Conservation (phyloP, 805 yeast species). For the Candida tibetensis region DNA sequence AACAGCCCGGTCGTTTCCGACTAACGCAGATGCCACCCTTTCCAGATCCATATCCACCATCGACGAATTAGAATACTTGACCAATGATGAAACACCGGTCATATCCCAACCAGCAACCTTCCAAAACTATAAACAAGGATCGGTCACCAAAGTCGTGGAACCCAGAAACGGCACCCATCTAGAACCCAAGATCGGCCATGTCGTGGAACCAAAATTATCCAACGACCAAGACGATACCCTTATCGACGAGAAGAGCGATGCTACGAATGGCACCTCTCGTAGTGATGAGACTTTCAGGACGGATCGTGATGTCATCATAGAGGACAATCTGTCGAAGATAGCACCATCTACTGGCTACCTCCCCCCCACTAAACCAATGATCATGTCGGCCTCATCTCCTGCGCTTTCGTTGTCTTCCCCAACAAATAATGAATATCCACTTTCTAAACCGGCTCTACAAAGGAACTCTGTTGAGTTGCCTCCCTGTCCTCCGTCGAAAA, state of each 20-base stretch:
- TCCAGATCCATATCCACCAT: constrained; percentile 19
- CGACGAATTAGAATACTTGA: constrained; percentile 17
- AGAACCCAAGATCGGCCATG: constrained; percentile 22
- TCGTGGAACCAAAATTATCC: constrained; percentile 1
- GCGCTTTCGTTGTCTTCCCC: neutral
- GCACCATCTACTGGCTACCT: neutral
- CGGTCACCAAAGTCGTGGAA: constrained; percentile 82
- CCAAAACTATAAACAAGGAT: constrained; percentile 17
- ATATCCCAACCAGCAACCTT: constrained; percentile 24
- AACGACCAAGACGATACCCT: constrained; percentile 25
- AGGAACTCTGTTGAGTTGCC: neutral
- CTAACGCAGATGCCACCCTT: neutral
- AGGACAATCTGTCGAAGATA: neutral
- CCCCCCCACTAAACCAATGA: constrained; percentile 2
- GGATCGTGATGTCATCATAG: neutral
- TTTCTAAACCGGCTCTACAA: constrained; percentile 2
- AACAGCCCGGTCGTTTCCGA: constrained; percentile 20
- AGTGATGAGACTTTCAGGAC: constrained; percentile 1
- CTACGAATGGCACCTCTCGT: neutral
- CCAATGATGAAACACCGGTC: constrained; percentile 23
- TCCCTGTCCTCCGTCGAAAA: neutral
- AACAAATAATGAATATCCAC: neutral
- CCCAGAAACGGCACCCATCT: constrained; percentile 87
- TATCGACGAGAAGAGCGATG: constrained; percentile 15
- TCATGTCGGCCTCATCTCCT: constrained; percentile 4